phyloP scores from a whole-genome alignment of 768 basidiomycete genomes.

The Podaxis sp. region DNA sequence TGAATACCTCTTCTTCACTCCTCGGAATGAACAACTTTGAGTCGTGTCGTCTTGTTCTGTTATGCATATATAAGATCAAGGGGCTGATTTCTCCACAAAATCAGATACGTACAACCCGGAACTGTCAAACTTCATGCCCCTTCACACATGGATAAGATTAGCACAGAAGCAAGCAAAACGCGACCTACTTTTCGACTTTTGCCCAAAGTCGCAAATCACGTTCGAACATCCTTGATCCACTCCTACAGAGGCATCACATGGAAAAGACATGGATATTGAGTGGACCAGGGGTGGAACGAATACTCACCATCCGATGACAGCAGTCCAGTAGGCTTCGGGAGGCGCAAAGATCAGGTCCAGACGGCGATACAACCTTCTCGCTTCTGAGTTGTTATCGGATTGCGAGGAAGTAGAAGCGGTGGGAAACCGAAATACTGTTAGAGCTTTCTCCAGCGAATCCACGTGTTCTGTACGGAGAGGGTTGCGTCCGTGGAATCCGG shows the following conservation, averaged over 20 bases:
- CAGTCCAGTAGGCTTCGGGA: constrained; percentile 81
- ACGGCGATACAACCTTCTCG: constrained; percentile 52
- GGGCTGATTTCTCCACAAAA: background rate
- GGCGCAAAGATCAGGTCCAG: constrained; percentile 84
- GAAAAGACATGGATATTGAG: background rate
- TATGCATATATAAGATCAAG: background rate
- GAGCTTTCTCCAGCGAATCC: constrained; percentile 82
- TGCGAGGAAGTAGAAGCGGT: constrained; percentile 14
- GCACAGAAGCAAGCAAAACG: background rate
- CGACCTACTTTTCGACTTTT: constrained; percentile 53
- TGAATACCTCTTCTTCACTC: constrained; percentile 73
- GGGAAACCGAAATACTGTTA: constrained; percentile 77
- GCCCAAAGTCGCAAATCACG: constrained; percentile 78
- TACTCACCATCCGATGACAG: constrained; percentile 81
- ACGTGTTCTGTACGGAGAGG: constrained; percentile 57
- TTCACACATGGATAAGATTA: constrained; percentile 22
- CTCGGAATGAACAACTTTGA: constrained; percentile 57
- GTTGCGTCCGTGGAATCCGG: constrained; percentile 56
- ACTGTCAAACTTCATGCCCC: constrained; percentile 84
- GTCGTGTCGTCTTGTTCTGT: constrained; percentile 62
- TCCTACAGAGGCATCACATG: constrained; percentile 43
- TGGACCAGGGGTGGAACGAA: background rate
- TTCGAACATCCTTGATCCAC: constrained; percentile 89
- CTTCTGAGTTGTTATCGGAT: constrained; percentile 5
- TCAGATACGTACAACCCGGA: constrained; percentile 60